Evolutionary conservation across 176 grass and related monocot genomes (phyloP).

Genomic region (Triticum monococcum): DNA sequence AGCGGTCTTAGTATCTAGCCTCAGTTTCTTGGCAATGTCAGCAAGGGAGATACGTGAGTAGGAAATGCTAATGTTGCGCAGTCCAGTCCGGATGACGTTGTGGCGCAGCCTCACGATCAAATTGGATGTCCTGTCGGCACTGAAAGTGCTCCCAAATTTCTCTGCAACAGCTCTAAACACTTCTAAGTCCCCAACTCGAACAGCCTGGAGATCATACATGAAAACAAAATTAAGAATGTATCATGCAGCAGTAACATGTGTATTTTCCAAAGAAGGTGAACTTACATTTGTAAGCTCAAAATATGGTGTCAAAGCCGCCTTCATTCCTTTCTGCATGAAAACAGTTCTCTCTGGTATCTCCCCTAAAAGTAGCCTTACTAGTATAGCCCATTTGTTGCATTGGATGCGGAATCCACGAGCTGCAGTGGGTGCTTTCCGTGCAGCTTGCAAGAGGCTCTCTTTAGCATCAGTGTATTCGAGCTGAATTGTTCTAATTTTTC

Average conservation of each 20-base stretch:
- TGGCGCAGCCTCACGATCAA: constrained; percentile 80
- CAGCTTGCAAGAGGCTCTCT: constrained; percentile 87
- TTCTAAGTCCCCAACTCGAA: constrained; percentile 79
- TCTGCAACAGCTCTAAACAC: constrained; percentile 73
- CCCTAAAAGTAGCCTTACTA: constrained; percentile 66
- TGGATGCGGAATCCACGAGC: constrained; percentile 77
- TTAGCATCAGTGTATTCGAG: constrained; percentile 92
- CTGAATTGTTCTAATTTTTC: constrained; percentile 91
- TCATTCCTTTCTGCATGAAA: constrained; percentile 97
- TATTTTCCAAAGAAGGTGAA: background rate
- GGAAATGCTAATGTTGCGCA: constrained; percentile 83
- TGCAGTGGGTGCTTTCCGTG: constrained; percentile 68
- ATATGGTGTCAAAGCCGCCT: constrained; percentile 68
- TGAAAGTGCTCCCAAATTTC: constrained; percentile 65
- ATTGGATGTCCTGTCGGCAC: constrained; percentile 69
- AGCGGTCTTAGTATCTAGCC: constrained; percentile 58
- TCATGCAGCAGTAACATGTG: background rate
- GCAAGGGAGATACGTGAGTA: constrained; percentile 80
- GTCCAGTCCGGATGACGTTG: constrained; percentile 82
- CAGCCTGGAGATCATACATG: constrained; percentile 51
- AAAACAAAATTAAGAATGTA: constrained; percentile 15
- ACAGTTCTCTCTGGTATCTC: constrained; percentile 82
- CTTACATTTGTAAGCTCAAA: constrained; percentile 90
- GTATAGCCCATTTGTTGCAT: constrained; percentile 84
- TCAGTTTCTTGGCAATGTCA: constrained; percentile 82